Percentiles rank a stretch among this genome's conserved stretches.
phyloP scores from a whole-genome alignment of 2,329 filamentous ascomycete genomes.

The Colletotrichum falcatum region DNA sequence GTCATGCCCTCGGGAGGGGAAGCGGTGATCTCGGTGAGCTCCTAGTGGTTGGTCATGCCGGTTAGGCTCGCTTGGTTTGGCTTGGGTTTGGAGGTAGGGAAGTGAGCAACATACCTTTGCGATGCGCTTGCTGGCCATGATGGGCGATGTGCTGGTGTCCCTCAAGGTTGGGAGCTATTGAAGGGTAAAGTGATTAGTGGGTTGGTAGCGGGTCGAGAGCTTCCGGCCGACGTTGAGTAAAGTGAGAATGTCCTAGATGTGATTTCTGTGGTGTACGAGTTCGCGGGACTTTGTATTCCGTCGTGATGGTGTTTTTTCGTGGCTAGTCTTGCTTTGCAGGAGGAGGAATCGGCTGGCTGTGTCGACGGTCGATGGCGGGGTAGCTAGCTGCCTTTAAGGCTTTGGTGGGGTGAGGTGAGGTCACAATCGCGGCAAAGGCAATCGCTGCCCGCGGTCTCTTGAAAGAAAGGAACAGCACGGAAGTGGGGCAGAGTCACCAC shows the following conservation, averaged over 20 bases:
- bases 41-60: slow-evolving; percentile 54
- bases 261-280: too few relatives aligned
- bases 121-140: slow-evolving; percentile 60
- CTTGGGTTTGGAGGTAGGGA: neutral
- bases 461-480: neutral
- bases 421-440: slow-evolving; percentile 3
- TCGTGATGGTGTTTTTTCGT: neutral
- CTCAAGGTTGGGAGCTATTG: slow-evolving; percentile 26
- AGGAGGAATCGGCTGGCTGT: slow-evolving; percentile 16
- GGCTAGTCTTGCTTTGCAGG: neutral
- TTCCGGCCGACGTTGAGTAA: neutral
- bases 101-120: slow-evolving; percentile 52
- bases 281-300: neutral
- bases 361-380: slow-evolving; percentile 33
- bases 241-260: too few relatives aligned
- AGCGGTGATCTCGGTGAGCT: slow-evolving; percentile 63
- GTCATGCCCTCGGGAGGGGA: slow-evolving; percentile 61
- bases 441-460: neutral
- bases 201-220: neutral
- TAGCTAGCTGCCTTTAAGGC: slow-evolving; percentile 36
- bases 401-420: slow-evolving; percentile 31
- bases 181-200: neutral
- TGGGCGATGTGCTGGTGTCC: slow-evolving; percentile 31
- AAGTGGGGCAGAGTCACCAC: neutral
- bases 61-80: slow-evolving; percentile 6